Conservation (phyloP, 2,329 filamentous ascomycete species). For the Septoria petroselini region DNA sequence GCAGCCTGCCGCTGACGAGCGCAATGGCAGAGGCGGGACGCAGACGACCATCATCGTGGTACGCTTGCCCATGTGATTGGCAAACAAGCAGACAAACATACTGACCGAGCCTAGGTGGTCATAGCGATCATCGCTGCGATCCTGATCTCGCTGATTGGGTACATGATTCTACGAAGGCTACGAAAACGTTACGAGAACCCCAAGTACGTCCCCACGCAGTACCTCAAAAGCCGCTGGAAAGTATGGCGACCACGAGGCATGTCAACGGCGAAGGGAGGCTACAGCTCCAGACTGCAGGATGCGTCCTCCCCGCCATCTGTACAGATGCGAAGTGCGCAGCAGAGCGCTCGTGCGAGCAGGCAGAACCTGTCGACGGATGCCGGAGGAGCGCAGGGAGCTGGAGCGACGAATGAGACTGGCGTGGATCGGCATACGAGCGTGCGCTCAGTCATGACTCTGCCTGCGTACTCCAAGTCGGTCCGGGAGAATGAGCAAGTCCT, state of each 20-base stretch:
- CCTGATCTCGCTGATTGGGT: conserved; percentile 14
- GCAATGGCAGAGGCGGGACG: conserved; percentile 9
- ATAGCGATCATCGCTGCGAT: conserved; percentile 19
- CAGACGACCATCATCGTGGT: conserved; percentile 17
- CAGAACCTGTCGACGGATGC: conserved; percentile 26
- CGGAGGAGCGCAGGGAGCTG: conserved; percentile 27
- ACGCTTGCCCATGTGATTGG: background rate
- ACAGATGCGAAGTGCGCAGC: conserved; percentile 28
- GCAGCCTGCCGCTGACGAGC: background rate
- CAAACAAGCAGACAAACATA: background rate
- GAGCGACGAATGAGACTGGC: conserved; percentile 34
- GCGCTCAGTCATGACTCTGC: conserved; percentile 90
- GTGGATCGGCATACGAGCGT: conserved; percentile 83
- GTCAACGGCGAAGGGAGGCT: conserved; percentile 28
- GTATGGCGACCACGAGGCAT: conserved; percentile 32
- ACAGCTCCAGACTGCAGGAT: conserved; percentile 35
- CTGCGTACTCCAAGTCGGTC: conserved; percentile 72
- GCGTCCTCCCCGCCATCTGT: conserved; percentile 27
- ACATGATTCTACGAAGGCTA: conserved; percentile 19
- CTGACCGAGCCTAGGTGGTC: conserved; percentile 18
- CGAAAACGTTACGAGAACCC: conserved; percentile 30
- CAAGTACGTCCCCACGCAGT: conserved; percentile 35
- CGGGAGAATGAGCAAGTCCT: conserved; percentile 76
- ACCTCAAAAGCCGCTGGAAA: conserved; percentile 37
- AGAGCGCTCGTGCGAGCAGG: conserved; percentile 27